Evolutionary conservation across 2,329 filamentous ascomycete genomes (phyloP), one percentile per base, ranked within the genome.

Genomic region (Pseudopyrenochaeta lycopersici): DNA sequence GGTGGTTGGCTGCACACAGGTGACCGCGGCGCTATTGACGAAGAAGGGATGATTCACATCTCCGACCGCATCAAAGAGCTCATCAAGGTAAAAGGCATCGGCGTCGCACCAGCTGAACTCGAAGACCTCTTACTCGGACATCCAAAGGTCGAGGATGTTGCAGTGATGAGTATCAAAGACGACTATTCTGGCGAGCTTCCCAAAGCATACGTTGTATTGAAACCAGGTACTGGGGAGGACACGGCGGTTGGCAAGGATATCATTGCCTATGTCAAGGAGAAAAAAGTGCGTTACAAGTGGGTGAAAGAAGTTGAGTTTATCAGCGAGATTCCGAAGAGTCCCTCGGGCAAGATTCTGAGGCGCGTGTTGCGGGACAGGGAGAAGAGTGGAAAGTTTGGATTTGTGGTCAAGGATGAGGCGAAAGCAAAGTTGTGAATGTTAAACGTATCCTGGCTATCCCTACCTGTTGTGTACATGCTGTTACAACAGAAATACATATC

Each of bases 61-160:
- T 78, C 80, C 1, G 86, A 89, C 63, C 80, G 86, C 0, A 84
- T 89, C 68, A 90, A 89, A 74, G 86, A 89, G 70, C 83, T 88
- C 79, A 86, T 88, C 71, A 89, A 89, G 67, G 85, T 88, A 9
- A 88, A 88, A 57, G 86, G 86, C 0, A 82, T 87, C 31, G 82
- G 81, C 4, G 84, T 88, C 7, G 84, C 86, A 6, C 86, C 87
- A 0, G 86, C 86, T 0, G 87, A 89, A 65, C 76, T 89, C 0
- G 86, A 89, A 63, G 85, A 88, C 58, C 64, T 85, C 2, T 71
- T 89, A n/a, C 78, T 88, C 1, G 82, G 85, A 0, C 84, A 88
- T 55, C 65, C 74, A 0, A 78, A 77, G 12, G 81, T 89, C 0
- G 82, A 83, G 35, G 86, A 88, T 63, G 80, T 78, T 1, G 85